Conservation (phyloP, 495 filamentous ascomycete species). For the Penicillium alfredii region DNA sequence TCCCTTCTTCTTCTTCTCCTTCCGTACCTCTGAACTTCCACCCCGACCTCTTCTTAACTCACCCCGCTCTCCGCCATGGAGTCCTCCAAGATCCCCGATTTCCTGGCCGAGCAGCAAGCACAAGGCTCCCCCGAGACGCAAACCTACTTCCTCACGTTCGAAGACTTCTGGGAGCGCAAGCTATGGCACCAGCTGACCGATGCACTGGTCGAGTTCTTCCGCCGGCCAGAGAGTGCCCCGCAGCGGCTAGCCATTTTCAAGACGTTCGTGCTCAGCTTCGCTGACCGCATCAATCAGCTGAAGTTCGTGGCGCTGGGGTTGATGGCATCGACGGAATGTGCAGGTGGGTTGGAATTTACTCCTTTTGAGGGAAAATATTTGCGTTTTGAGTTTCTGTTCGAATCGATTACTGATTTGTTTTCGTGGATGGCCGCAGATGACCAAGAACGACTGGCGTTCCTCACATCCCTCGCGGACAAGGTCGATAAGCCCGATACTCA, state of each 20-base stretch:
- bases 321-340: constrained; percentile 78
- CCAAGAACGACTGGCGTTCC: constrained; percentile 80
- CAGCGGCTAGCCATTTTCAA: constrained; percentile 88
- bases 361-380: no score
- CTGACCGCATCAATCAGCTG: constrained; percentile 97
- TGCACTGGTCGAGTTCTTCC: constrained; percentile 82
- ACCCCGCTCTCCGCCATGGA: constrained; percentile 51
- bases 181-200: constrained; percentile 99
- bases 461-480: constrained; percentile 74
- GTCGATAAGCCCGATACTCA: constrained; percentile 90
- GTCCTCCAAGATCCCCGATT: constrained; percentile 82
- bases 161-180: constrained; percentile 97
- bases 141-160: constrained; percentile 80
- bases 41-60: neutral
- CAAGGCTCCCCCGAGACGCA: constrained; percentile 81
- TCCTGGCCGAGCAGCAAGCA: constrained; percentile 81
- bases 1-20: constrained; percentile 1
- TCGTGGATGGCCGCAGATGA: no score
- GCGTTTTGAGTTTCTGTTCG: no score
- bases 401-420: no score
- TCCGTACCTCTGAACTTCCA: constrained; percentile 2
- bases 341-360: constrained; percentile 67
- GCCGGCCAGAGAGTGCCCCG: constrained; percentile 66
- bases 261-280: constrained; percentile 91
- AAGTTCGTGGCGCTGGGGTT: constrained; percentile 90